Evolutionary conservation across 805 yeast genomes (phyloP).

Genomic region (Candida anglica): DNA sequence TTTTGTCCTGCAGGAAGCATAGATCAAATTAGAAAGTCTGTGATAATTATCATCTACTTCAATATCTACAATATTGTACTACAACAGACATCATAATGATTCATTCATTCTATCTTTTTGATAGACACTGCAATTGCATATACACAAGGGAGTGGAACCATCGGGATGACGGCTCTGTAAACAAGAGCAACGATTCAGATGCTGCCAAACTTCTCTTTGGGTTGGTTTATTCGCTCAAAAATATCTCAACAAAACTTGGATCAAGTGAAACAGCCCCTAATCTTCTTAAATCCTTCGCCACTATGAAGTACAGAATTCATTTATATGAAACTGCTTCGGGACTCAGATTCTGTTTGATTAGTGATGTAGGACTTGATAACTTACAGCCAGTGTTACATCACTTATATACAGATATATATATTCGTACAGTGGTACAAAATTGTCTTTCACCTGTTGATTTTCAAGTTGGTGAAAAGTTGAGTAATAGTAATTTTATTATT

Average conservation of each 20-base stretch:
- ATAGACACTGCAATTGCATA: constrained; percentile 86
- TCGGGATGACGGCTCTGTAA: constrained; percentile 23
- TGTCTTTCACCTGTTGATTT: constrained; percentile 53
- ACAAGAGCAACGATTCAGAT: constrained; percentile 60
- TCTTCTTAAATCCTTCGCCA: constrained; percentile 52
- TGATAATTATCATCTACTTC: too few relatives aligned
- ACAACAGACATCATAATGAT: too few relatives aligned
- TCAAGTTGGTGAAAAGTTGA: constrained; percentile 46
- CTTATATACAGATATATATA: constrained; percentile 56
- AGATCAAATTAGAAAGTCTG: too few relatives aligned
- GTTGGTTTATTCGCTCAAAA: constrained; percentile 71
- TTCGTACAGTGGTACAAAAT: constrained; percentile 60
- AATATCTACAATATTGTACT: too few relatives aligned
- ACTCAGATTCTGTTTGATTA: constrained; percentile 67
- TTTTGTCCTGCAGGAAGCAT: too few relatives aligned
- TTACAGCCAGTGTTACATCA: constrained; percentile 52
- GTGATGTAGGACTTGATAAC: constrained; percentile 59
- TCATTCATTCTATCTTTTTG: constrained; percentile 86
- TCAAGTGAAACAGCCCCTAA: constrained; percentile 16
- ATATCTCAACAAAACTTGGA: constrained; percentile 57
- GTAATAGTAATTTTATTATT: constrained; percentile 51
- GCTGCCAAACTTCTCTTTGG: constrained; percentile 83
- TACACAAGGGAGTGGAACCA: constrained; percentile 61
- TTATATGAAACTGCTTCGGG: constrained; percentile 77
- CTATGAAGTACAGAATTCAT: constrained; percentile 77